phyloP scores from a whole-genome alignment of 2,329 filamentous ascomycete species.

The Decorospora gaudefroyi region DNA sequence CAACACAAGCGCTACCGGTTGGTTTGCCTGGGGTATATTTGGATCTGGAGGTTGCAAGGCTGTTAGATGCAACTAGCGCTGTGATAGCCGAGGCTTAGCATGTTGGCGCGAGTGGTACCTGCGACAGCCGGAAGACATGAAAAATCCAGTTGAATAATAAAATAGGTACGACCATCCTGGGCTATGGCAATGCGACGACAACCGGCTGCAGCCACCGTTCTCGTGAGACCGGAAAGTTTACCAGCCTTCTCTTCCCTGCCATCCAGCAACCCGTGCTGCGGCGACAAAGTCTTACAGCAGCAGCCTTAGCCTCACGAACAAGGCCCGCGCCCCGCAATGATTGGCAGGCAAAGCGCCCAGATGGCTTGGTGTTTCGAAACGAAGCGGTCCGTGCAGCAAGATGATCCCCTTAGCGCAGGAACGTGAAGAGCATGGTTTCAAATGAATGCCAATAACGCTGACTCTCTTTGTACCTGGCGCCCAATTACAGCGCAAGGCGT shows the following conservation, averaged over 20 bases:
- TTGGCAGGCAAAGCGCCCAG: slow-evolving; percentile 23
- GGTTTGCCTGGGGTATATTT: slow-evolving; percentile 30
- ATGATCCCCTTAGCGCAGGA: slow-evolving; percentile 8
- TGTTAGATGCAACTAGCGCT: slow-evolving; percentile 11
- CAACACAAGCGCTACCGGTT: slow-evolving; percentile 14
- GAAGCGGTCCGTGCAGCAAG: slow-evolving; percentile 4
- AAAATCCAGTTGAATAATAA: too few relatives aligned
- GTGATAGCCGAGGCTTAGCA: slow-evolving; percentile 28
- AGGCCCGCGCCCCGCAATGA: slow-evolving; percentile 15
- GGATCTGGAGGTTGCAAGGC: slow-evolving; percentile 16
- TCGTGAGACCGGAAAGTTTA: background rate
- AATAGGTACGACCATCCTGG: too few relatives aligned
- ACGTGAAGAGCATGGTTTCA: slow-evolving; percentile 20
- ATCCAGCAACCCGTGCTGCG: slow-evolving; percentile 4
- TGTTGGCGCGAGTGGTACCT: slow-evolving; percentile 5
- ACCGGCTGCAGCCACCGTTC: background rate
- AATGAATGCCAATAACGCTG: slow-evolving; percentile 5
- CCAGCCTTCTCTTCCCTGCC: background rate
- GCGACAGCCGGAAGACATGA: slow-evolving; percentile 3
- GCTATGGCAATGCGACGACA: background rate
- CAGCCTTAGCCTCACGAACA: slow-evolving; percentile 14
- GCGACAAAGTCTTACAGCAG: slow-evolving; percentile 16
- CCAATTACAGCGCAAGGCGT: slow-evolving; percentile 8
- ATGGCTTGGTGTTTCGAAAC: slow-evolving; percentile 33
- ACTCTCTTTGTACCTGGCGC: background rate